Conservation (phyloP, 2,329 filamentous ascomycete species). For the Atkinsonella hypoxylon region DNA sequence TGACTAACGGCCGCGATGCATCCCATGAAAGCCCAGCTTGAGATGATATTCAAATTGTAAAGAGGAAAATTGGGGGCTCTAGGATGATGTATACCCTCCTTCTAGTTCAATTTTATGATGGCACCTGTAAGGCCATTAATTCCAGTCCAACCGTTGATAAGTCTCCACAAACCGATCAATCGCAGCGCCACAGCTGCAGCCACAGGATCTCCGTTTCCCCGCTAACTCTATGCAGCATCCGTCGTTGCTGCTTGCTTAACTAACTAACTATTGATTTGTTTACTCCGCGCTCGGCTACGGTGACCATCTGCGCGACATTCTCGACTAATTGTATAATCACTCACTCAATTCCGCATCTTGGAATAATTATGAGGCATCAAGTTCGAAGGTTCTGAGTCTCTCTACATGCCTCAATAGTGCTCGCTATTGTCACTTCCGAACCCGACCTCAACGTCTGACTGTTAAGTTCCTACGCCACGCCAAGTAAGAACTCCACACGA, state of each 20-base stretch:
- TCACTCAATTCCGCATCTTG: neutral
- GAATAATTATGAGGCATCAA: neutral
- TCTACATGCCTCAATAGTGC: neutral
- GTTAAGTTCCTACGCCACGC: neutral
- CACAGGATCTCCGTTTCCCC: constrained; percentile 5
- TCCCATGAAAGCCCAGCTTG: too few relatives aligned
- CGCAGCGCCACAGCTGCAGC: constrained; percentile 9
- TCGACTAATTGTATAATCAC: neutral
- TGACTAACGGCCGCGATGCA: too few relatives aligned
- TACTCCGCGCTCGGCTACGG: constrained; percentile 10
- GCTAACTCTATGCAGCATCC: constrained; percentile 11
- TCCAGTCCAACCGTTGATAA: too few relatives aligned
- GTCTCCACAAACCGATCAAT: too few relatives aligned
- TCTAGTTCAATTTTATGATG: too few relatives aligned
- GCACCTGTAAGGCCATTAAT: too few relatives aligned
- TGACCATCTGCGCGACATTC: neutral
- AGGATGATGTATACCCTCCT: too few relatives aligned
- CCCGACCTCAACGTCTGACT: too few relatives aligned
- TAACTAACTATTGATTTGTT: too few relatives aligned
- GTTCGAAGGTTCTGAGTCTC: neutral
- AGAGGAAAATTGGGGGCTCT: too few relatives aligned
- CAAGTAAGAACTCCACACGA: neutral
- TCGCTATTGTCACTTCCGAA: neutral
- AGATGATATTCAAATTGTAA: too few relatives aligned
- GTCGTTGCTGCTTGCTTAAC: constrained; percentile 20